A percentile compares a stretch with the other conserved stretches of the same genome.
phyloP scores from a whole-genome alignment of 2,329 filamentous ascomycete genomes.

The Sporothrix variecibatus region DNA sequence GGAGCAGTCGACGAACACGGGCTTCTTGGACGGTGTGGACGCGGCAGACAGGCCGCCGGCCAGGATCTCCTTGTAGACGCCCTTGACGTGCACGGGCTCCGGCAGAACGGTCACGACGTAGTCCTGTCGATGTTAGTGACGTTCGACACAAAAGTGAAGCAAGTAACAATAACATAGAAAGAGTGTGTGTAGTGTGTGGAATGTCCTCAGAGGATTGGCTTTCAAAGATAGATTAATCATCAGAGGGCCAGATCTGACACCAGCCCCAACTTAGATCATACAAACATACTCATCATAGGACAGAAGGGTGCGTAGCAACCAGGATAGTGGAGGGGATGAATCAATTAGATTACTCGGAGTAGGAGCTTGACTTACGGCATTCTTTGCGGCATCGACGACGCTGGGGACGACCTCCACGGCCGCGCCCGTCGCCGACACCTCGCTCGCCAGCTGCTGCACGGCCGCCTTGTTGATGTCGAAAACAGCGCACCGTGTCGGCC shows the following conservation, averaged over 20 bases:
- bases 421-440: slow-evolving; percentile 51
- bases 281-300: slow-evolving; percentile 41
- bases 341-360: not conserved
- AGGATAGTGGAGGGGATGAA: not conserved
- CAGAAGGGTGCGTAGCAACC: slow-evolving; percentile 17
- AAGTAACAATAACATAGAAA: not conserved
- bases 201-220: slow-evolving; percentile 72
- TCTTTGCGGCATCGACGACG: slow-evolving; percentile 51
- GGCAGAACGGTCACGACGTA: slow-evolving; percentile 86
- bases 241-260: slow-evolving; percentile 40
- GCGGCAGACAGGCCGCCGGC: slow-evolving; percentile 51
- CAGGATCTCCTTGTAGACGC: slow-evolving; percentile 77
- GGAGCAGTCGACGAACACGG: slow-evolving; percentile 89
- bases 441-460: slow-evolving; percentile 49
- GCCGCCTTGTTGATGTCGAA: slow-evolving; percentile 58
- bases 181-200: not conserved
- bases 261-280: slow-evolving; percentile 75
- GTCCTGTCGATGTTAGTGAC: slow-evolving; percentile 56
- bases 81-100: slow-evolving; percentile 82
- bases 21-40: slow-evolving; percentile 54
- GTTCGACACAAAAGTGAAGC: too few species aligned
- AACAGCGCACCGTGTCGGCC: slow-evolving; percentile 55
- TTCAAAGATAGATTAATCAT: slow-evolving; percentile 64
- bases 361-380: slow-evolving; percentile 48
- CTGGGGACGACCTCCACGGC: slow-evolving; percentile 48